A percentile compares a stretch with the other conserved stretches of the same genome.
These are phyloP conservation scores for Gamsiella multidivaricata DNA, from an alignment of 192 early-diverging fungal species.

Conservation along the genomic window DNA sequence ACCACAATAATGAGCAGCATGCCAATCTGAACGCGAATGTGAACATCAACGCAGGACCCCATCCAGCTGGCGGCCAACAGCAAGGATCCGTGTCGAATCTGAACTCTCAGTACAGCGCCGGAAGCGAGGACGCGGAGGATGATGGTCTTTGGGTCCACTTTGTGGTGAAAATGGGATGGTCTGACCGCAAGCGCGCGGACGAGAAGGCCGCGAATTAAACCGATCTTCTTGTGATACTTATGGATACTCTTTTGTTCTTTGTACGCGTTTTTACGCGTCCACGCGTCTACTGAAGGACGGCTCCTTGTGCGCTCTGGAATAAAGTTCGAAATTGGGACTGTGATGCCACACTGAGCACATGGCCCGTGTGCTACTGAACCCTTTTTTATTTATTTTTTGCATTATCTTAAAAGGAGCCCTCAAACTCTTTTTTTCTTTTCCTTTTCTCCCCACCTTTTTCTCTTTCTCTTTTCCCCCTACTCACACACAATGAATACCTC, in stretches of 20 bases:
- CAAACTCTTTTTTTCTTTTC: conserved; percentile 10
- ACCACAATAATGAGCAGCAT: neutral
- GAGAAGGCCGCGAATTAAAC: conserved; percentile 12
- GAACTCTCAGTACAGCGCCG: neutral
- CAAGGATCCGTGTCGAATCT: neutral
- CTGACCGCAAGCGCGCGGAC: conserved; percentile 11
- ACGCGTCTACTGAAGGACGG: too few relatives aligned
- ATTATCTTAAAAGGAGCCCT: neutral
- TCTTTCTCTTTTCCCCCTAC: neutral
- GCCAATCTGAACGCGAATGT: neutral
- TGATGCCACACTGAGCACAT: conserved; percentile 1
- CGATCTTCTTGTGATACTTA: too few relatives aligned
- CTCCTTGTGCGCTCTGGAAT: too few relatives aligned
- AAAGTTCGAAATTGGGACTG: too few relatives aligned
- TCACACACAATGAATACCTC: conserved; percentile 14
- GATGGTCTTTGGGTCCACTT: conserved; percentile 53
- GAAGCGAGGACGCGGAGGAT: conserved; percentile 31
- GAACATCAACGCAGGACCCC: neutral
- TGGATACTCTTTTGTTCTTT: too few relatives aligned
- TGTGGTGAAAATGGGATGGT: conserved; percentile 54
- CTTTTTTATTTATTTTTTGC: neutral
- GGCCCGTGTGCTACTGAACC: conserved; percentile 2
- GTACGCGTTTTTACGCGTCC: too few relatives aligned
- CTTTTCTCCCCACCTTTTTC: neutral
- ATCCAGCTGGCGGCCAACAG: neutral